Percentiles rank a stretch among this genome's conserved stretches.
phyloP scores from a whole-genome alignment of 1,284 basidiomycete species.

The Dichomitus squalens region DNA sequence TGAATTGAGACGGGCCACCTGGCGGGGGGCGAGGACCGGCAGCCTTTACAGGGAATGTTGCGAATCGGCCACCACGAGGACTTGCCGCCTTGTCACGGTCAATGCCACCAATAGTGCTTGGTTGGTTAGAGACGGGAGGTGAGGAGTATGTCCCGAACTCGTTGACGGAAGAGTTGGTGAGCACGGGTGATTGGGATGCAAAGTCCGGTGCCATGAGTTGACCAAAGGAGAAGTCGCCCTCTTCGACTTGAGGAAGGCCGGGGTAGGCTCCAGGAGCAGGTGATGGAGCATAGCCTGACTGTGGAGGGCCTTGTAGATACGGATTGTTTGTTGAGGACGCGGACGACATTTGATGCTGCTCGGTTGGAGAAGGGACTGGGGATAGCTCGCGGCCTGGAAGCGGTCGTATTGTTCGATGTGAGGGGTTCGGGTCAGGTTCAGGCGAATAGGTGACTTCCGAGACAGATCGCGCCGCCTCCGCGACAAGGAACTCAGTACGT shows the following conservation, averaged over 20 bases:
- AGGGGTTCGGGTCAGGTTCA: constrained; percentile 36
- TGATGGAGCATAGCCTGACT: background rate
- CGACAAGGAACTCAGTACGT: constrained; percentile 61
- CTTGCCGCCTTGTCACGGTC: constrained; percentile 16
- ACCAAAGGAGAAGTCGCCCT: constrained; percentile 13
- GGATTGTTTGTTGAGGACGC: constrained; percentile 3
- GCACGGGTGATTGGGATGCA: background rate
- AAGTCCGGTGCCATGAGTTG: constrained; percentile 16
- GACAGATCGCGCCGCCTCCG: constrained; percentile 65
- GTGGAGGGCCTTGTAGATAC: background rate
- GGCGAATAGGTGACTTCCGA: constrained; percentile 56
- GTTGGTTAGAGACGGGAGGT: constrained; percentile 17
- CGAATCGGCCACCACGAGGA: constrained; percentile 46
- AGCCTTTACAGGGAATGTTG: constrained; percentile 55
- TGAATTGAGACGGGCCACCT: constrained; percentile 5
- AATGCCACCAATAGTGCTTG: constrained; percentile 25
- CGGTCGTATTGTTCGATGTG: constrained; percentile 20
- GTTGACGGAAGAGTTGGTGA: constrained; percentile 11
- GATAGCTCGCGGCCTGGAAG: constrained; percentile 18
- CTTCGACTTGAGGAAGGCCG: constrained; percentile 22
- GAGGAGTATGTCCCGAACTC: constrained; percentile 31
- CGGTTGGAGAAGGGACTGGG: constrained; percentile 8
- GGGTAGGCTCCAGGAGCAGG: constrained; percentile 4
- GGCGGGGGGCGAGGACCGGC: constrained; percentile 26
- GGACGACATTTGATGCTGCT: constrained; percentile 7